Percentiles rank a stretch among this genome's conserved stretches.
Evolutionary conservation across 768 basidiomycete genomes (phyloP).

Genomic region (Podaxis pistillaris): DNA sequence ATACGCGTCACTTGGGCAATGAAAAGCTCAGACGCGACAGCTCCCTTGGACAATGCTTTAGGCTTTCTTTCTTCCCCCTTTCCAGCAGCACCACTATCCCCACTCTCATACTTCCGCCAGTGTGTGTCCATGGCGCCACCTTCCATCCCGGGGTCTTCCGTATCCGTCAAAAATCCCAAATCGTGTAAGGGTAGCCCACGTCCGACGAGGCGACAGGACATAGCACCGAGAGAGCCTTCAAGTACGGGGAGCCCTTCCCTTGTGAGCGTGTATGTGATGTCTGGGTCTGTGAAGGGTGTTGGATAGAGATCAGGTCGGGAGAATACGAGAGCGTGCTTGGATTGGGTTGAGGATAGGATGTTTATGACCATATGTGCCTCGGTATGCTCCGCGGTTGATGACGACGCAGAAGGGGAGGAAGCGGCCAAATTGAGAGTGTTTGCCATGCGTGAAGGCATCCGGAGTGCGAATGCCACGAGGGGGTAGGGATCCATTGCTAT

Average conservation of each 20-base stretch:
- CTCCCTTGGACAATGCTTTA: neutral
- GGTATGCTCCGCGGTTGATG: conserved; percentile 14
- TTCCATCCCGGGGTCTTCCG: neutral
- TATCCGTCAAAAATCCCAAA: conserved; percentile 34
- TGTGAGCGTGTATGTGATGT: conserved; percentile 38
- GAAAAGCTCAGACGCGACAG: conserved; percentile 8
- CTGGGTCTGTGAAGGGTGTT: conserved; percentile 44
- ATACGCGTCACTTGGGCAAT: conserved; percentile 14
- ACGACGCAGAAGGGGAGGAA: conserved; percentile 13
- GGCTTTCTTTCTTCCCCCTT: conserved; percentile 3
- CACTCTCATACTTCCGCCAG: neutral
- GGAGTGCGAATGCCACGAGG: conserved; percentile 85
- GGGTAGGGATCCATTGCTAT: conserved; percentile 88
- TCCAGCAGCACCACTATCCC: conserved; percentile 1
- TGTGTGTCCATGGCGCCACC: neutral
- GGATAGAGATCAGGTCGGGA: conserved; percentile 71
- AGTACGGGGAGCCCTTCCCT: conserved; percentile 60
- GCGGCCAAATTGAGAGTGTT: conserved; percentile 40
- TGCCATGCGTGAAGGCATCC: conserved; percentile 89
- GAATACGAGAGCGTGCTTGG: conserved; percentile 61
- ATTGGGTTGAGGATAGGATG: conserved; percentile 70
- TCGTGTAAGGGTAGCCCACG: conserved; percentile 62
- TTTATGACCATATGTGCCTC: conserved; percentile 72
- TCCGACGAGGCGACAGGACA: conserved; percentile 69
- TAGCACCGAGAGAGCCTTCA: conserved; percentile 59